These are phyloP conservation scores for Parasitella parasitica DNA, from an alignment of 371 early-diverging fungal species.

Conservation along the genomic window DNA sequence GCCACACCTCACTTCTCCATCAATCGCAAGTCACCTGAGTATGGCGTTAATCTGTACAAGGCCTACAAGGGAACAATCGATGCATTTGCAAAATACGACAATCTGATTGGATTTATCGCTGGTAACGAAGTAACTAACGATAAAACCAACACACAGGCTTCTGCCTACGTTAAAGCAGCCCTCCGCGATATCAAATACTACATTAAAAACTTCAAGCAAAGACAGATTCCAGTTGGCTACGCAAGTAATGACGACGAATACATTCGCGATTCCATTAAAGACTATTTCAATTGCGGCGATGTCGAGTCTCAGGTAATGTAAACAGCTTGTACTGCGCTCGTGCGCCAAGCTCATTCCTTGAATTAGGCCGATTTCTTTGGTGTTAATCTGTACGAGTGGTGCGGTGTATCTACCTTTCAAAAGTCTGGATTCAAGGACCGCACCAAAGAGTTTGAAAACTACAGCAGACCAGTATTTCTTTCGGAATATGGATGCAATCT, in stretches of 20 bases:
- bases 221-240: slow-evolving; percentile 77
- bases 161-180: slow-evolving; percentile 73
- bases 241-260: slow-evolving; percentile 76
- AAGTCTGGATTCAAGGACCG: slow-evolving; percentile 63
- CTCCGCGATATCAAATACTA: slow-evolving; percentile 73
- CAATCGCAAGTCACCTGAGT: slow-evolving; percentile 69
- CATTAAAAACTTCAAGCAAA: slow-evolving; percentile 38
- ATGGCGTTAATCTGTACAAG: slow-evolving; percentile 55
- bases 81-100: slow-evolving; percentile 65
- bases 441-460: slow-evolving; percentile 51
- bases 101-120: slow-evolving; percentile 73
- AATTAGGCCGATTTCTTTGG: slow-evolving; percentile 75
- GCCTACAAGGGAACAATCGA: slow-evolving; percentile 63
- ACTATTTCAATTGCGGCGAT: slow-evolving; percentile 76
- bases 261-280: slow-evolving; percentile 67
- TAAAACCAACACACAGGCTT: slow-evolving; percentile 62
- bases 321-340: too few relatives aligned
- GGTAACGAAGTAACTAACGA: slow-evolving; percentile 84
- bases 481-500: slow-evolving; percentile 69
- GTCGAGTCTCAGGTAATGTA: slow-evolving; percentile 50
- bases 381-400: slow-evolving; percentile 70
- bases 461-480: slow-evolving; percentile 63
- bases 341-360: neutral
- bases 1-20: slow-evolving; percentile 63
- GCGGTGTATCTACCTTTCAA: slow-evolving; percentile 54